phyloP scores from a whole-genome alignment of 768 basidiomycete genomes.

The Clavulina sp. region DNA sequence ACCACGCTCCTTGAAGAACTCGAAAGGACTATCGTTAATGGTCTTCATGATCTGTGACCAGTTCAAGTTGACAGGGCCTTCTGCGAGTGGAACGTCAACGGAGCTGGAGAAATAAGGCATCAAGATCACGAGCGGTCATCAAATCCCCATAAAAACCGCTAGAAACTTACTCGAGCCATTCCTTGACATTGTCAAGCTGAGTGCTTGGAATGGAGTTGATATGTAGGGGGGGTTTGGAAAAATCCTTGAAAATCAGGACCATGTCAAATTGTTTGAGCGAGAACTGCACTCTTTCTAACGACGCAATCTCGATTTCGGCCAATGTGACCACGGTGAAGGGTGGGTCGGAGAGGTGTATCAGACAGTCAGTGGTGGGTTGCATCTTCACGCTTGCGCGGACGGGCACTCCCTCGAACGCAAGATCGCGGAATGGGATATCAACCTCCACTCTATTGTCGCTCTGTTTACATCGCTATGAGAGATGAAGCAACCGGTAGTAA shows the following conservation, averaged over 20 bases:
- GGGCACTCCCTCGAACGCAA: conserved; percentile 94
- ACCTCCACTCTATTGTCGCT: conserved; percentile 76
- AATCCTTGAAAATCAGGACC: conserved; percentile 94
- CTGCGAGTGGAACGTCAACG: conserved; percentile 89
- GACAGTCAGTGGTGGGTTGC: conserved; percentile 91
- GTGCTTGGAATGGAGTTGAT: conserved; percentile 88
- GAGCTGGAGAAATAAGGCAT: conserved; percentile 37
- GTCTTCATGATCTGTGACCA: conserved; percentile 99
- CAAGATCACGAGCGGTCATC: conserved; percentile 4
- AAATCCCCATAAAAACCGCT: neutral
- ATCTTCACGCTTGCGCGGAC: conserved; percentile 87
- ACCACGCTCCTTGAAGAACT: conserved; percentile 92
- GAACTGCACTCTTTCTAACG: conserved; percentile 92
- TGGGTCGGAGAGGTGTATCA: conserved; percentile 86
- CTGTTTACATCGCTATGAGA: conserved; percentile 22
- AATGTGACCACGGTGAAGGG: conserved; percentile 94
- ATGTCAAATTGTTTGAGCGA: conserved; percentile 93
- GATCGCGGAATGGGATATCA: conserved; percentile 92
- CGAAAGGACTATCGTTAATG: conserved; percentile 86
- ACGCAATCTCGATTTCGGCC: conserved; percentile 88
- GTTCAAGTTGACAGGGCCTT: conserved; percentile 92
- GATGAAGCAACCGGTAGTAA: neutral
- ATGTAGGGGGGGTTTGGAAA: conserved; percentile 78
- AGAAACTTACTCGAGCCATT: conserved; percentile 83
- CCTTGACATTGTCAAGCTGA: conserved; percentile 92